Evolutionary conservation across 2,329 filamentous ascomycete species (phyloP).

Genomic region (Aspergillus brunneoviolaceus): DNA sequence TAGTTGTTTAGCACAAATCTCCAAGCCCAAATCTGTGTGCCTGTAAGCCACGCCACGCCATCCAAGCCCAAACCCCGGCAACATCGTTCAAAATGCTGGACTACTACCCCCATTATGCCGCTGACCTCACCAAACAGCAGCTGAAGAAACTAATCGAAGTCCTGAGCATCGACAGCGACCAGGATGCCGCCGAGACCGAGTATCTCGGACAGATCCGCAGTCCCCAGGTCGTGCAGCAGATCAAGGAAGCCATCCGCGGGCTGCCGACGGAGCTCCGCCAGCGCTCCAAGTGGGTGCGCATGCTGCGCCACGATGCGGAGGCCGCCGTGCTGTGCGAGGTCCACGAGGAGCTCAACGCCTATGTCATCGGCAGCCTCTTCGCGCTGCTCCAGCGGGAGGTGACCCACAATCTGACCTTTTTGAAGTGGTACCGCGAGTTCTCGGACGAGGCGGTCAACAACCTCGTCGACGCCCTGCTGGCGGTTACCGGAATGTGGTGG

Average conservation of each 20-base stretch:
- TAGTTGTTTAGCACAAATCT: no score
- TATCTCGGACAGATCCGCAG: not conserved
- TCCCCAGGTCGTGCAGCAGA: not conserved
- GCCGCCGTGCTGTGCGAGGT: constrained; percentile 18
- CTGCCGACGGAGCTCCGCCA: not conserved
- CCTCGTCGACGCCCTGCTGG: constrained; percentile 22
- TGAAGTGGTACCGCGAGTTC: constrained; percentile 20
- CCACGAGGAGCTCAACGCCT: constrained; percentile 26
- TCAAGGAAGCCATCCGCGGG: not conserved
- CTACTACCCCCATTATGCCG: not conserved
- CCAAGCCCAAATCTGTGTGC: no score
- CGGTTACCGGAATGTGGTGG: constrained; percentile 36
- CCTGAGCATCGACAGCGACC: not conserved
- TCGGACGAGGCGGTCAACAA: constrained; percentile 13
- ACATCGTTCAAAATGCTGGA: not conserved
- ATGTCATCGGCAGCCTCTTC: constrained; percentile 22
- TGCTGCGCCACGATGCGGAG: not conserved
- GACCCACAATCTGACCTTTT: constrained; percentile 20
- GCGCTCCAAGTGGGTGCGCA: no score
- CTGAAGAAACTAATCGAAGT: not conserved
- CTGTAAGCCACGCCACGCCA: no score
- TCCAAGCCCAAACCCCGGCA: not conserved
- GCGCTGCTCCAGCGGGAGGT: constrained; percentile 26
- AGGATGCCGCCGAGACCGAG: not conserved
- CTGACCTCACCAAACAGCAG: not conserved